Conservation (phyloP, 2,329 filamentous ascomycete species). For the Stagonosporopsis chrysanthemi region DNA sequence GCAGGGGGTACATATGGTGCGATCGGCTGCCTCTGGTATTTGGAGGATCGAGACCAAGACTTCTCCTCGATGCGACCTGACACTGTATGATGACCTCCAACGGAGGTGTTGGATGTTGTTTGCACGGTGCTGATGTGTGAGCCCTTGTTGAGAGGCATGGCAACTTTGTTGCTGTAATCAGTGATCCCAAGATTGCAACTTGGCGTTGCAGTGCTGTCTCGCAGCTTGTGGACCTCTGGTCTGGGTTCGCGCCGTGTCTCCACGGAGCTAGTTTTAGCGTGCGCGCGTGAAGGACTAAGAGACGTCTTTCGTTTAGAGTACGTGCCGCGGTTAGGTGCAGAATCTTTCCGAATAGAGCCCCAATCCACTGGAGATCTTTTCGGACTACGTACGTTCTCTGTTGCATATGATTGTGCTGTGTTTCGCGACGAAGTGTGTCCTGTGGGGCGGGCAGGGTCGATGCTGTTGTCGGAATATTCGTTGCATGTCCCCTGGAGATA, state of each 20-base stretch:
- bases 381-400: not conserved
- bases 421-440: not conserved
- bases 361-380: not conserved
- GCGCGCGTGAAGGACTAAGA: not conserved
- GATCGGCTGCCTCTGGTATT: not conserved
- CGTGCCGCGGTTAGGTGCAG: not conserved
- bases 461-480: not conserved
- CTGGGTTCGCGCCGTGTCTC: too few species aligned
- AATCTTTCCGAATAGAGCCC: not conserved
- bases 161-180: not conserved
- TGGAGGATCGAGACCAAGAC: not conserved
- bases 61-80: not conserved
- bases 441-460: not conserved
- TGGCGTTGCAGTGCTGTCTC: too few species aligned
- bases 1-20: constrained; percentile 12
- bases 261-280: too few species aligned
- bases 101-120: not conserved
- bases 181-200: too few species aligned
- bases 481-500: not conserved
- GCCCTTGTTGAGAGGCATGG: not conserved
- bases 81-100: not conserved
- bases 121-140: too few species aligned
- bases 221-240: too few species aligned
- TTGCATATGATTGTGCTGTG: too few species aligned
- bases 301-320: not conserved